Evolutionary conservation across 2,329 filamentous ascomycete genomes (phyloP).

Genomic region (Colletotrichum australisinense): DNA sequence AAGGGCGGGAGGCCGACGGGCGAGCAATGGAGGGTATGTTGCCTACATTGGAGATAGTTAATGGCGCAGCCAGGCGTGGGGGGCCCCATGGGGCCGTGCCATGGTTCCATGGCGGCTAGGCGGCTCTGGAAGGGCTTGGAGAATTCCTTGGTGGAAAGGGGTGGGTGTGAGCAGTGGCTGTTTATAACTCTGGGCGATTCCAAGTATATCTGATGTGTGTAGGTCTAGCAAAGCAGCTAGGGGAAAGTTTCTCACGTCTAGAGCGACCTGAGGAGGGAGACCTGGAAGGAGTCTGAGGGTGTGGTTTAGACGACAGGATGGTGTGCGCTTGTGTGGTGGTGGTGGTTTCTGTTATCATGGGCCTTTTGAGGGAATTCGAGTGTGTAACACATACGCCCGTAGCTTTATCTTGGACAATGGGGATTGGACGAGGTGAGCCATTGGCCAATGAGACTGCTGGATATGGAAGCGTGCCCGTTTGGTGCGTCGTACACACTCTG

Average conservation of each 20-base stretch:
- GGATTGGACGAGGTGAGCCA: background rate
- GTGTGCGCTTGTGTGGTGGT: background rate
- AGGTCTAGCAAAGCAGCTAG: background rate
- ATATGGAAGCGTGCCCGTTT: background rate
- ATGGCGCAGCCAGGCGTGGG: background rate
- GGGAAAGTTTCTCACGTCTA: background rate
- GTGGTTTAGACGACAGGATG: background rate
- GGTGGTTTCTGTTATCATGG: background rate
- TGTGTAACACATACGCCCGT: background rate
- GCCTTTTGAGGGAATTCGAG: background rate
- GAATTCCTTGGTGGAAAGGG: background rate
- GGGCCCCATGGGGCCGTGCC: background rate
- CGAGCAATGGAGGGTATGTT: background rate
- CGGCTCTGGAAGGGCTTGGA: background rate
- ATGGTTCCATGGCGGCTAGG: background rate
- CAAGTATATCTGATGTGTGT: background rate
- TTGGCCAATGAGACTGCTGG: background rate
- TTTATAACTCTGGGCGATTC: background rate
- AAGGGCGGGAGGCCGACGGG: background rate
- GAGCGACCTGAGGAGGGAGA: background rate
- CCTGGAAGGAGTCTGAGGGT: background rate
- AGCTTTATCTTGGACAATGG: background rate
- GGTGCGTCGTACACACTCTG: background rate
- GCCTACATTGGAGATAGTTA: background rate
- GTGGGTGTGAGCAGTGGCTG: background rate